A percentile compares a stretch with the other conserved stretches of the same genome.
Evolutionary conservation across 441 rosid genomes (phyloP).

Genomic region (Macaranga tanarius): DNA sequence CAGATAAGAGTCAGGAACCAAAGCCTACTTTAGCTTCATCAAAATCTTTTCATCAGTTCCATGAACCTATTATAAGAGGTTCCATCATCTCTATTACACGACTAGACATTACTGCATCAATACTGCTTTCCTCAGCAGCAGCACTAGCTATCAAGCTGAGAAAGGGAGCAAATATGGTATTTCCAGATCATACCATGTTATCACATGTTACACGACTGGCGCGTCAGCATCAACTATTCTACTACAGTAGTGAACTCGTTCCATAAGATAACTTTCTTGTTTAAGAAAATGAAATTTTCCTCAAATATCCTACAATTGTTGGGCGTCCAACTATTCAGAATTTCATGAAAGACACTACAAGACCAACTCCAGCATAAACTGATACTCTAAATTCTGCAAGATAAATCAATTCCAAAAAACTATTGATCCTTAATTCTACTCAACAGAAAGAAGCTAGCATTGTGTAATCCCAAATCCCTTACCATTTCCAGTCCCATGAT

Average conservation of each 20-base stretch:
- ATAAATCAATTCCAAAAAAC: not conserved
- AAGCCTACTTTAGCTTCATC: too few species aligned
- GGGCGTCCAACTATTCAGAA: not conserved
- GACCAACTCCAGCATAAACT: not conserved
- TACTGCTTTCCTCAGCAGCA: not conserved
- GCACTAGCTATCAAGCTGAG: not conserved
- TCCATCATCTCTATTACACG: not conserved
- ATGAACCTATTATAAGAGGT: not conserved
- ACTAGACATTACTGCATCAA: not conserved
- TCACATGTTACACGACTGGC: not conserved
- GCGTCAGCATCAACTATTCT: not conserved
- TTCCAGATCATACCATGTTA: not conserved
- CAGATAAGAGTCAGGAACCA: too few species aligned
- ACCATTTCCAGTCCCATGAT: slow-evolving; percentile 63
- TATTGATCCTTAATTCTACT: not conserved
- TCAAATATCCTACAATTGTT: not conserved
- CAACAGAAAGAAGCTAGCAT: not conserved
- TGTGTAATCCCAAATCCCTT: slow-evolving; percentile 15
- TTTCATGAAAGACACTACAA: not conserved
- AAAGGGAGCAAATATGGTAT: not conserved
- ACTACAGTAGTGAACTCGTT: not conserved
- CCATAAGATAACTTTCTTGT: not conserved
- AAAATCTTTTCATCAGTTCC: not conserved
- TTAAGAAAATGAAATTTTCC: not conserved
- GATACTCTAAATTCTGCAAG: not conserved